Evolutionary conservation across 2,329 filamentous ascomycete genomes (phyloP).

Genomic region (Biscogniauxia marginata): DNA sequence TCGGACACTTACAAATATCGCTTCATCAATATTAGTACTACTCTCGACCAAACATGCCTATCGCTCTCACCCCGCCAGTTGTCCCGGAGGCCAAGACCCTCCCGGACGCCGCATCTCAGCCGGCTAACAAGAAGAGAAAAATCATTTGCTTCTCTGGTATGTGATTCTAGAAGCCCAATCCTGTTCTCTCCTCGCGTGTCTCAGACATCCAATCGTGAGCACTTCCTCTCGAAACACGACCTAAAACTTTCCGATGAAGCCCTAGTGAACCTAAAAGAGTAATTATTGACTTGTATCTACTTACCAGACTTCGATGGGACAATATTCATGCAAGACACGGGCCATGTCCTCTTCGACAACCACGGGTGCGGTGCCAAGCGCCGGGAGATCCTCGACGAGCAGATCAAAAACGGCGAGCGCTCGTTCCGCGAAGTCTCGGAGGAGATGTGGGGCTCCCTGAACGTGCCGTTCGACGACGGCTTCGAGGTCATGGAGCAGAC

Average conservation of each 20-base stretch:
- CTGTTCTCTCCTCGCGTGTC: background rate
- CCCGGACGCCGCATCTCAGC: constrained; percentile 23
- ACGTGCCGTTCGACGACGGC: constrained; percentile 66
- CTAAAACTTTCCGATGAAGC: too few relatives aligned
- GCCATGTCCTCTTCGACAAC: constrained; percentile 66
- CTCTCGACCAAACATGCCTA: constrained; percentile 35
- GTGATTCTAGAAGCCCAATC: constrained; percentile 10
- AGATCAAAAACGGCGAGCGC: constrained; percentile 64
- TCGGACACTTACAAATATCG: constrained; percentile 1
- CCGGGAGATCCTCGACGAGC: constrained; percentile 57
- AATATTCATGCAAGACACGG: constrained; percentile 70
- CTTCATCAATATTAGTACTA: background rate
- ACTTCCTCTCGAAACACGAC: too few relatives aligned
- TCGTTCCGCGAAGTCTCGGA: constrained; percentile 70
- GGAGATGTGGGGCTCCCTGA: constrained; percentile 68
- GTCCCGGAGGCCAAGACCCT: constrained; percentile 30
- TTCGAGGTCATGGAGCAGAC: constrained; percentile 62
- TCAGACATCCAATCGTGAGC: background rate
- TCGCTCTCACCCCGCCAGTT: constrained; percentile 35
- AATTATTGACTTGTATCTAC: constrained; percentile 13
- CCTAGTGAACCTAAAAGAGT: background rate
- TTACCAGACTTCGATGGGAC: constrained; percentile 66
- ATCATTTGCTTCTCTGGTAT: constrained; percentile 59
- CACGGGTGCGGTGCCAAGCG: constrained; percentile 60
- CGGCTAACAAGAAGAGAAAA: constrained; percentile 48